Percentiles rank a stretch among this genome's conserved stretches.
phyloP scores from a whole-genome alignment of 495 filamentous ascomycete genomes.

The Antarctomyces pellizariae region DNA sequence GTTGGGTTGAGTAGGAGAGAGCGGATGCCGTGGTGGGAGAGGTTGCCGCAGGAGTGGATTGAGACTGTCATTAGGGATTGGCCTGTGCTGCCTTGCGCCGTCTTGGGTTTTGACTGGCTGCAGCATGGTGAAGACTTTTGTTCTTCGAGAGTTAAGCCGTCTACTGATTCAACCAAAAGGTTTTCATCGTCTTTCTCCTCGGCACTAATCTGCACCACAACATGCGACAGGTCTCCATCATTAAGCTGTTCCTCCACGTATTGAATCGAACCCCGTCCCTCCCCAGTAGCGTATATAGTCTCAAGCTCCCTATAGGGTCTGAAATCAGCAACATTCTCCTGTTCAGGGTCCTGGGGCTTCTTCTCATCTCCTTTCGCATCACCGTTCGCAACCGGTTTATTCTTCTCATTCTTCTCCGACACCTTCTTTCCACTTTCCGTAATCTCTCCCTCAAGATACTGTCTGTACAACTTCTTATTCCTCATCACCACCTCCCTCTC shows the following conservation, averaged over 20 bases:
- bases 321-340: constrained; percentile 19
- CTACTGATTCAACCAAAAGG: too few relatives aligned
- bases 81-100: too few relatives aligned
- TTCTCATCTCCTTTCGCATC: constrained; percentile 15
- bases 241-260: constrained; percentile 37
- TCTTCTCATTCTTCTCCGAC: too few relatives aligned
- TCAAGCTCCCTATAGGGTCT: constrained; percentile 21
- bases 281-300: constrained; percentile 20
- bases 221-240: constrained; percentile 32
- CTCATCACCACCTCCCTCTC: constrained; percentile 40
- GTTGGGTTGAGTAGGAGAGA: constrained; percentile 63
- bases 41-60: constrained; percentile 89
- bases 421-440: constrained; percentile 18
- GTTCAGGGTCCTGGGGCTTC: constrained; percentile 12
- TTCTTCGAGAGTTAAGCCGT: too few relatives aligned
- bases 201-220: constrained; percentile 24
- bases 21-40: constrained; percentile 81
- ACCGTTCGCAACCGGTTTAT: constrained; percentile 16
- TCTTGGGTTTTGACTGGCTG: too few relatives aligned
- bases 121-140: too few relatives aligned
- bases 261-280: constrained; percentile 41
- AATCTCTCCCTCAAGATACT: constrained; percentile 17
- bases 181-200: constrained; percentile 1
- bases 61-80: constrained; percentile 77
- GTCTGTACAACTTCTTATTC: constrained; percentile 51